Base-by-base conservation (phyloP, 2,329 filamentous ascomycete genomes). In the Trichoderma gracile region DNA sequence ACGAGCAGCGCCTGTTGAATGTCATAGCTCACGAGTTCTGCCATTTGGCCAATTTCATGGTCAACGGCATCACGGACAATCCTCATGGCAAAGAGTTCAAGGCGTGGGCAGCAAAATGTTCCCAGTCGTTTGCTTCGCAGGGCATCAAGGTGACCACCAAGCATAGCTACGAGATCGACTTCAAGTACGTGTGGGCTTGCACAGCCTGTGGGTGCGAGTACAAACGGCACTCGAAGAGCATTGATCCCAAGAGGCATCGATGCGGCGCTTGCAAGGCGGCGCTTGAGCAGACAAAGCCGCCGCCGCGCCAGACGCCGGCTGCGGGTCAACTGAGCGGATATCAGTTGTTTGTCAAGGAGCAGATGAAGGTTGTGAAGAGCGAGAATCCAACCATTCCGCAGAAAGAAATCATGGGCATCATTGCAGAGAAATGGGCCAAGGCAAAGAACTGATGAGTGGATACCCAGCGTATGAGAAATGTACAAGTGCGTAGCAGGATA, bases 21-120 rank as follows among this genome's bases (percentile, higher is more conserved):
- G 93, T 95, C 0, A 79, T 98, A n/a, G 92, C 94, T 0, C 95
- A 99, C 75, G 95, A 99, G 72, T 98, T 95, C 79, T 98, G 95
- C 75, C 95, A 99, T 73, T 80, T 98, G 1, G 89, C 92, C 49
- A 96, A 93, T 71, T 97, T 94, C 76, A 96, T 98, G 87, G 81
- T 98, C 67, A 89, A 84, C 55, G 86, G 88, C 42, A 80, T 93
- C 42, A 88, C 86, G 49, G 88, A 87, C 63, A 89, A 91, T 67
- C 92, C 93, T 0, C 93, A 97, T 73, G 93, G 93, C 23, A 83
- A 85, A 14, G 89, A 91, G 70, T 97, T 97, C 82, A 93, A 96
- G 75, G 73, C 77, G 1, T 97, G 92, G 87, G 88, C 81, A 4
- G 71, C 74, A 57, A 84, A 80, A 75, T 86, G 79, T 76, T 85